phyloP scores from a whole-genome alignment of 768 basidiomycete species.

The Rhizopogon salebrosus region DNA sequence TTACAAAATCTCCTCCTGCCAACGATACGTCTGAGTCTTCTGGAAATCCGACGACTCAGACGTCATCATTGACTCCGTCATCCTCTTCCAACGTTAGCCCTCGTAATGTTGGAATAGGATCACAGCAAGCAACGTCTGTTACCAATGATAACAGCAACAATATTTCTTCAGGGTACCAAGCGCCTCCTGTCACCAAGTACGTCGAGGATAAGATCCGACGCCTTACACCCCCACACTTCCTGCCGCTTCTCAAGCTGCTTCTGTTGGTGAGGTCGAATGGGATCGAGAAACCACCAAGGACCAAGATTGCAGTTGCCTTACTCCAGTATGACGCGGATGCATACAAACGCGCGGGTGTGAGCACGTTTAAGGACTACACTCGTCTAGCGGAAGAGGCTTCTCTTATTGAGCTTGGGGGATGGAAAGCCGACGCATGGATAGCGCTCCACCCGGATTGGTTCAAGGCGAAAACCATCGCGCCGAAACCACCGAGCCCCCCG shows the following conservation, averaged over 20 bases:
- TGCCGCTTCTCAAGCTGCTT: constrained; percentile 19
- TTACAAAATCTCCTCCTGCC: not conserved
- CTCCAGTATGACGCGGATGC: constrained; percentile 17
- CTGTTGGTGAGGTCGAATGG: constrained; percentile 25
- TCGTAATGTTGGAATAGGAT: not conserved
- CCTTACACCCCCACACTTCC: constrained; percentile 24
- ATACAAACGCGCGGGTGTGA: constrained; percentile 23
- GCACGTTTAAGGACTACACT: constrained; percentile 21
- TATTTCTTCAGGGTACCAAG: constrained; percentile 1
- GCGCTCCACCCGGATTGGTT: constrained; percentile 22
- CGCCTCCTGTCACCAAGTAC: not conserved
- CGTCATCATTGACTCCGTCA: not conserved
- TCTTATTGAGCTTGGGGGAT: constrained; percentile 20
- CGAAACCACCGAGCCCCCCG: constrained; percentile 3
- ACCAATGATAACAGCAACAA: constrained; percentile 2
- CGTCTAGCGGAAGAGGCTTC: constrained; percentile 22
- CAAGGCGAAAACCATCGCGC: not conserved
- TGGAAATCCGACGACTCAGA: not conserved
- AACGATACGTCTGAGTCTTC: not conserved
- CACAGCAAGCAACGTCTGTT: not conserved
- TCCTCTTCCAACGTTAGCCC: not conserved
- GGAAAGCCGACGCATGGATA: constrained; percentile 18
- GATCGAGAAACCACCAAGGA: constrained; percentile 30
- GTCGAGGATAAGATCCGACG: constrained; percentile 5
- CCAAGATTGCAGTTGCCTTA: constrained; percentile 32